These are phyloP conservation scores for Colletotrichum tropicicola DNA, from an alignment of 2,329 filamentous ascomycete genomes.

Conservation along the genomic window DNA sequence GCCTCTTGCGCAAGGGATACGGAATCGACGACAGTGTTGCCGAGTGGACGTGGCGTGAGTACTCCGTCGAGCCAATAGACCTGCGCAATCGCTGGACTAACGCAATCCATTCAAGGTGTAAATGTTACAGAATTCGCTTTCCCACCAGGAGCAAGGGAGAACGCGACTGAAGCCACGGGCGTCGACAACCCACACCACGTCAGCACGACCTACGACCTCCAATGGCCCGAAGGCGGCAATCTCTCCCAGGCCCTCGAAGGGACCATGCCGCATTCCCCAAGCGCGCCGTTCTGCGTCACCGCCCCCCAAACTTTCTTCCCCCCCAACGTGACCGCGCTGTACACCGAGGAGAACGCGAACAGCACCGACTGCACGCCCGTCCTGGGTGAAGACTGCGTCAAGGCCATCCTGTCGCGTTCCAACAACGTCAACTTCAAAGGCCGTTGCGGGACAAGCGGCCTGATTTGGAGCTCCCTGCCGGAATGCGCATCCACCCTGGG, in stretches of 20 bases:
- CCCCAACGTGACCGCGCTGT: slow-evolving; percentile 19
- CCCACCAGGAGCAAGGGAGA: neutral
- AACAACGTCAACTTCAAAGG: neutral
- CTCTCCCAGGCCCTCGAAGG: neutral
- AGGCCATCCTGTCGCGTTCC: neutral
- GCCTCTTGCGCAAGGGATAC: neutral
- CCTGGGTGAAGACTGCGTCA: slow-evolving; percentile 1
- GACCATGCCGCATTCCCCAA: neutral
- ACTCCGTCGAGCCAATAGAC: neutral
- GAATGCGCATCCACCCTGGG: neutral
- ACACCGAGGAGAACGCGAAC: neutral
- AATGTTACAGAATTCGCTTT: slow-evolving; percentile 7
- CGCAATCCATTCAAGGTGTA: neutral
- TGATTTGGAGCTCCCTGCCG: neutral
- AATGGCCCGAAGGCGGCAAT: slow-evolving; percentile 1
- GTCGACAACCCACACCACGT: neutral
- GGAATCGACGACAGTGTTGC: neutral
- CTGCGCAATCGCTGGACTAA: too few relatives aligned
- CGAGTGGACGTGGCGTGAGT: slow-evolving; percentile 17
- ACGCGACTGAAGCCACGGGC: neutral
- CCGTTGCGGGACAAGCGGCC: neutral
- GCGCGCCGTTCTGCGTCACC: slow-evolving; percentile 12
- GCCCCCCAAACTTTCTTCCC: slow-evolving; percentile 13
- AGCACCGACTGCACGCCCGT: slow-evolving; percentile 1
- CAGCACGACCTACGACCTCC: slow-evolving; percentile 11